phyloP scores from a whole-genome alignment of 2,329 filamentous ascomycete genomes.

The Clonostachys chloroleuca region DNA sequence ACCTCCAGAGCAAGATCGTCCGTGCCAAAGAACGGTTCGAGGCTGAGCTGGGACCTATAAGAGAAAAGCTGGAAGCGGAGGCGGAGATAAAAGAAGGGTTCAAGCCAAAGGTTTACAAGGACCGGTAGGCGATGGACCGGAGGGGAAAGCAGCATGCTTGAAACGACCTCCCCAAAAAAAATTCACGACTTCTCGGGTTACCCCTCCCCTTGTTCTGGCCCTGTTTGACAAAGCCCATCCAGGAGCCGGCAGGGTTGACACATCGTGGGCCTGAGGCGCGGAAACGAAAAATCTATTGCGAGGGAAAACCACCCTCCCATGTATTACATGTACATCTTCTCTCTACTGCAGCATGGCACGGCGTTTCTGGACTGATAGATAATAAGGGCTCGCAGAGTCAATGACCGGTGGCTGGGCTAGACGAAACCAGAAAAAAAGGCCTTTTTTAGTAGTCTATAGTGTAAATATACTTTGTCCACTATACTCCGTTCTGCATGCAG shows the following conservation, averaged over 20 bases:
- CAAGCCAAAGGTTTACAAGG: constrained; percentile 94
- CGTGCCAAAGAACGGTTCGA: constrained; percentile 90
- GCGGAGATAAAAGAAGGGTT: constrained; percentile 80
- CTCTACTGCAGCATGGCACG: constrained; percentile 49
- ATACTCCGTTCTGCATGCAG: neutral
- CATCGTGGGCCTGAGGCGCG: neutral
- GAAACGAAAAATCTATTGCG: neutral
- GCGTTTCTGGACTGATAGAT: constrained; percentile 28
- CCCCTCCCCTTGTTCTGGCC: neutral
- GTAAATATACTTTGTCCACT: neutral
- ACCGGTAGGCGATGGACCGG: constrained; percentile 44
- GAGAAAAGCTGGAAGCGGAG: constrained; percentile 68
- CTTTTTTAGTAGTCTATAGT: neutral
- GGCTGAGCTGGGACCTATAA: constrained; percentile 70
- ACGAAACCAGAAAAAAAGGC: neutral
- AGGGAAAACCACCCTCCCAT: constrained; percentile 7
- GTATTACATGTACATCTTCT: constrained; percentile 45
- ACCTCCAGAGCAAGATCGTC: constrained; percentile 94
- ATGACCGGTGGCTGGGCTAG: too few relatives aligned
- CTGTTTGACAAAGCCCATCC: neutral
- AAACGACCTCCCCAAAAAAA: too few relatives aligned
- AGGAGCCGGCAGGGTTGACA: constrained; percentile 1
- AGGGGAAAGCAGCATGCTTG: too few relatives aligned
- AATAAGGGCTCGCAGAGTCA: neutral
- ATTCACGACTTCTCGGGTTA: neutral